Conservation (phyloP, 2,329 filamentous ascomycete species). For the Aspergillus japonicus region DNA sequence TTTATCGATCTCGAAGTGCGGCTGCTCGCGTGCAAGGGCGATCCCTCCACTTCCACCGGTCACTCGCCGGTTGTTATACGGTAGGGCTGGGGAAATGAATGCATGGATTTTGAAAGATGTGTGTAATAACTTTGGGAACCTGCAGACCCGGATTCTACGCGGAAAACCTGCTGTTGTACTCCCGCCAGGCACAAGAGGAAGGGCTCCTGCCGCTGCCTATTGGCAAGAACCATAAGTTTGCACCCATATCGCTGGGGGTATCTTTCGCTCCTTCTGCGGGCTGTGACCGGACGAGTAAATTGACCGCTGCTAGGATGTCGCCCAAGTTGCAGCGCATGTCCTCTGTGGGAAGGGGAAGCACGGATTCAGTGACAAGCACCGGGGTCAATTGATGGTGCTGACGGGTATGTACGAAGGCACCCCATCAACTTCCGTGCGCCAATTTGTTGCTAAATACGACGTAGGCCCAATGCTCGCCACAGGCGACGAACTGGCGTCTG, state of each 20-base stretch:
- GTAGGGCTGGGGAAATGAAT: constrained; percentile 13
- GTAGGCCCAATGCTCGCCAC: constrained; percentile 48
- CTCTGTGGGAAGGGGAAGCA: constrained; percentile 50
- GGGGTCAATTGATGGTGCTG: constrained; percentile 55
- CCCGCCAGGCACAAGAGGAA: constrained; percentile 47
- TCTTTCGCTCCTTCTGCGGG: constrained; percentile 7
- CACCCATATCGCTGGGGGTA: constrained; percentile 51
- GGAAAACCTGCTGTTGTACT: constrained; percentile 53
- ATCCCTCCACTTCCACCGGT: constrained; percentile 38
- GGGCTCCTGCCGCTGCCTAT: constrained; percentile 49
- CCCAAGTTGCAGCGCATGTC: constrained; percentile 50
- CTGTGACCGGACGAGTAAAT: neutral
- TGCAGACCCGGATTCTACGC: constrained; percentile 52
- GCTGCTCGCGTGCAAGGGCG: constrained; percentile 47
- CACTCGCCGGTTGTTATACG: constrained; percentile 50
- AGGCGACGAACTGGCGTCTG: constrained; percentile 48
- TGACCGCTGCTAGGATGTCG: constrained; percentile 43
- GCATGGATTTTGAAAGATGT: too few species aligned
- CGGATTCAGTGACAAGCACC: constrained; percentile 51
- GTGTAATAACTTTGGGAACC: too few species aligned
- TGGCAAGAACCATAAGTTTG: constrained; percentile 50
- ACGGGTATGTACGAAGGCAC: constrained; percentile 37
- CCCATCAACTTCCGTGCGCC: neutral
- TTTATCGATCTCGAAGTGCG: constrained; percentile 52
- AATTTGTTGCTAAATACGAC: constrained; percentile 26